These are phyloP conservation scores for Starmerella asiatica DNA, from an alignment of 805 yeast species.

Conservation along the genomic window DNA sequence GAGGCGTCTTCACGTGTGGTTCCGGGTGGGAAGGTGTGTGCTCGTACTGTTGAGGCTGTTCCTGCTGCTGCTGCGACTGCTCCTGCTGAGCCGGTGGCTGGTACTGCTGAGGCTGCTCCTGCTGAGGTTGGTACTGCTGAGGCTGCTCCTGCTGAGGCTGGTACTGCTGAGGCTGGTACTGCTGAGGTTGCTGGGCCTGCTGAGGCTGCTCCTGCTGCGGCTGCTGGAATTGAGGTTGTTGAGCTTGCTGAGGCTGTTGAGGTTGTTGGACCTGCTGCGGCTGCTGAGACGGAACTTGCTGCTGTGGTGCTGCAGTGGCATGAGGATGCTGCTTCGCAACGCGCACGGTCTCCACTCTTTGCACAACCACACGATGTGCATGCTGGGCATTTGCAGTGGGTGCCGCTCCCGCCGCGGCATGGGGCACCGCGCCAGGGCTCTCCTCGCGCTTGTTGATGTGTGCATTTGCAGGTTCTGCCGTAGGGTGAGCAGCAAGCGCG, in stretches of 20 bases:
- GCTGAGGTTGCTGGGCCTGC: not conserved
- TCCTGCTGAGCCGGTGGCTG: not conserved
- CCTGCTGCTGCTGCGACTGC: not conserved
- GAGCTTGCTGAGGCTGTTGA: not conserved
- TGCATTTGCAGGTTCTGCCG: not conserved
- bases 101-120: not conserved
- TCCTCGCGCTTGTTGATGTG: not conserved
- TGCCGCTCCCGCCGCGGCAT: not conserved
- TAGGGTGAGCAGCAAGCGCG: not conserved
- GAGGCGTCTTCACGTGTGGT: not conserved
- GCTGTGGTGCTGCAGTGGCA: too few relatives aligned
- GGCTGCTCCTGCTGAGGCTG: not conserved
- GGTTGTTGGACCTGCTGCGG: too few relatives aligned
- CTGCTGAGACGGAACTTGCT: too few relatives aligned
- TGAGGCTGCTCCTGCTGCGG: not conserved
- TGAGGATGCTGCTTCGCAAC: too few relatives aligned
- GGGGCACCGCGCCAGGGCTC: not conserved
- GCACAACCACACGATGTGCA: not conserved
- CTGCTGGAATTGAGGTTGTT: not conserved
- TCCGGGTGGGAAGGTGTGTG: too few relatives aligned
- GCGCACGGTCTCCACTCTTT: too few relatives aligned
- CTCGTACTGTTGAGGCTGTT: not conserved
- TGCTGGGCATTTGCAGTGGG: too few relatives aligned
- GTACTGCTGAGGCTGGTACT: not conserved
- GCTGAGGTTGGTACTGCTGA: not conserved